Percentiles rank a stretch among this genome's conserved stretches.
Evolutionary conservation across 192 early-diverging fungal genomes (phyloP).

Genomic region (Irineochytrium annulatum): DNA sequence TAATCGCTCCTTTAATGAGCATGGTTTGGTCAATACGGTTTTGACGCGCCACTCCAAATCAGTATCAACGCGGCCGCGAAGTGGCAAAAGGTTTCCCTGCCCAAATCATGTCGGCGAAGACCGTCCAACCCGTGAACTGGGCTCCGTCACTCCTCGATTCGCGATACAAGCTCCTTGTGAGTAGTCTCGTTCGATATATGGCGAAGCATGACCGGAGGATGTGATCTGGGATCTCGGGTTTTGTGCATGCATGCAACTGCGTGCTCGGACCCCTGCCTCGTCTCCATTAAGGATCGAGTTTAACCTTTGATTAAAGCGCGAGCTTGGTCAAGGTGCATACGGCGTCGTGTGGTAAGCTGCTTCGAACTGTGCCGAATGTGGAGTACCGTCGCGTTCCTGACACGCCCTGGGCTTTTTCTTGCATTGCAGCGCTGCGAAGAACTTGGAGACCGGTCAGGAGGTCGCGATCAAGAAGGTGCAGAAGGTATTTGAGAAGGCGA

Average conservation of each 20-base stretch:
- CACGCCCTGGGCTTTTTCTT: background rate
- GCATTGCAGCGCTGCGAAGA: constrained; percentile 31
- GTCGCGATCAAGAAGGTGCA: constrained; percentile 72
- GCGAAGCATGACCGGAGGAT: background rate
- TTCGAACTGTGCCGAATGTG: background rate
- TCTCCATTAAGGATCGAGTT: too few species aligned
- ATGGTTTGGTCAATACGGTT: too few species aligned
- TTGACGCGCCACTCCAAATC: too few species aligned
- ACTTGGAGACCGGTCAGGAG: constrained; percentile 36
- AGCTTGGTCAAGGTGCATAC: constrained; percentile 87
- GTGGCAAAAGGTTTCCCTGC: too few species aligned
- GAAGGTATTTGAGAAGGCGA: constrained; percentile 60
- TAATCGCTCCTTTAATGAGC: too few species aligned
- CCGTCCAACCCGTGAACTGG: constrained; percentile 3
- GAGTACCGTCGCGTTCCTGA: background rate
- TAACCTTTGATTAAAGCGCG: constrained; percentile 8
- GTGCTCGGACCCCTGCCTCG: too few species aligned
- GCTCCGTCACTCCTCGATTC: background rate
- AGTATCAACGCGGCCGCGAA: too few species aligned
- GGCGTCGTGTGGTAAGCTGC: constrained; percentile 81
- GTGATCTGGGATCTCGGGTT: background rate
- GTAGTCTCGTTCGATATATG: background rate
- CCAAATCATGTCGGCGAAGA: too few species aligned
- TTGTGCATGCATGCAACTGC: background rate
- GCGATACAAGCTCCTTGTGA: constrained; percentile 5